These are phyloP conservation scores for Lachnellula arida DNA, from an alignment of 2,329 filamentous ascomycete genomes.

Conservation along the genomic window DNA sequence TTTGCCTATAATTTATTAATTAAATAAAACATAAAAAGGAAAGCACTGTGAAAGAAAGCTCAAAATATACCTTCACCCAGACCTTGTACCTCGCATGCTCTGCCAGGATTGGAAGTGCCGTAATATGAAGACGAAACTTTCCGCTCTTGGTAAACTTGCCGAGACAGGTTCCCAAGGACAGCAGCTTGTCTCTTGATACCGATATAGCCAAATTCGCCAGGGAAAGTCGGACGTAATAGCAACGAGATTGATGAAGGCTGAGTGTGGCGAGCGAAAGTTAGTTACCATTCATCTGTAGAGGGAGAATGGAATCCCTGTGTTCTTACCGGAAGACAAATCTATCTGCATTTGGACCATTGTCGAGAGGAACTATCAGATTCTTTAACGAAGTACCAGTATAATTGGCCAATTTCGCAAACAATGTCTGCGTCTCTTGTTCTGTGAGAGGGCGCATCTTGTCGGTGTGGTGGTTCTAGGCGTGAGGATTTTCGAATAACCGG, in stretches of 20 bases:
- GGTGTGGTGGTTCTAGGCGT: background rate
- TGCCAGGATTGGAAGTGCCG: constrained; percentile 77
- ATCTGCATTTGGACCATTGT: constrained; percentile 63
- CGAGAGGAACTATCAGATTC: constrained; percentile 71
- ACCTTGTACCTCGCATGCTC: constrained; percentile 94
- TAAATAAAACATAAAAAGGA: too few species aligned
- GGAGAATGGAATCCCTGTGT: too few species aligned
- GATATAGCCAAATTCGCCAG: constrained; percentile 89
- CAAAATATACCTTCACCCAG: constrained; percentile 65
- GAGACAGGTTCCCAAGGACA: constrained; percentile 85
- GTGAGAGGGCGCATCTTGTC: constrained; percentile 71
- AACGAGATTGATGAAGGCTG: constrained; percentile 66
- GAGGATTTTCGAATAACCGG: background rate
- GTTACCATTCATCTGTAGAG: too few species aligned
- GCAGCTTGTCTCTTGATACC: constrained; percentile 73
- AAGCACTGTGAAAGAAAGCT: constrained; percentile 23
- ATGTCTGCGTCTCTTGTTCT: constrained; percentile 70
- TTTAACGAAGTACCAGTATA: constrained; percentile 87
- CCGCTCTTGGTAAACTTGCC: constrained; percentile 95
- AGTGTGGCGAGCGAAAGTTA: too few species aligned
- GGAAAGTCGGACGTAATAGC: constrained; percentile 88
- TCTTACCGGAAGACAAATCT: constrained; percentile 71
- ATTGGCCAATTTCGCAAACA: constrained; percentile 89
- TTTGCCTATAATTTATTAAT: too few species aligned
- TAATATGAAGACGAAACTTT: constrained; percentile 93